phyloP scores from a whole-genome alignment of 2,329 filamentous ascomycete genomes.

The Cadophora sp. region DNA sequence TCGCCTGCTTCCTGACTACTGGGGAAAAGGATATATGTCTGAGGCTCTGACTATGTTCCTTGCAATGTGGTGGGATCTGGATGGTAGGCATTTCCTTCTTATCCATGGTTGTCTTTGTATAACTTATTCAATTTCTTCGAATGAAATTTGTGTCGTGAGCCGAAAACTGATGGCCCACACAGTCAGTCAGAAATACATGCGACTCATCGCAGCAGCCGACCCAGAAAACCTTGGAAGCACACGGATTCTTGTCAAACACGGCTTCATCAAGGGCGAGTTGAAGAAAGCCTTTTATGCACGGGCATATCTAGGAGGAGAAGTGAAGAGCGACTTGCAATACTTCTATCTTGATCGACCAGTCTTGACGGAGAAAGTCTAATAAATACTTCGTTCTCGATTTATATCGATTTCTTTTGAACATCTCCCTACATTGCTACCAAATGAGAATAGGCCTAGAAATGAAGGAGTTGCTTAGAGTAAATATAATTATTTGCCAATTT shows the following conservation, averaged over 20 bases:
- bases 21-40: conserved; percentile 34
- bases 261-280: conserved; percentile 32
- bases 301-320: not conserved
- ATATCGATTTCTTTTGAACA: no score
- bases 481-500: no score
- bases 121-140: no score
- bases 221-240: conserved; percentile 36
- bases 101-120: no score
- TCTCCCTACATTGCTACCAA: no score
- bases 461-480: not conserved
- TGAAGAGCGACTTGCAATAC: conserved; percentile 29
- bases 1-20: conserved; percentile 26
- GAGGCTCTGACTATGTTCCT: conserved; percentile 34
- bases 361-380: not conserved
- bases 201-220: conserved; percentile 30
- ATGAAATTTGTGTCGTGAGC: no score
- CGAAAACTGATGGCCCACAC: not conserved
- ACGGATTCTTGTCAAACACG: conserved; percentile 34
- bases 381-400: no score
- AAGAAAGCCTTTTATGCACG: conserved; percentile 24
- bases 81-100: conserved; percentile 18
- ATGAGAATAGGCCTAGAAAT: no score
- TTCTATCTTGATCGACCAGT: conserved; percentile 27
- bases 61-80: conserved; percentile 30
- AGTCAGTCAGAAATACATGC: conserved; percentile 27